These are phyloP conservation scores for Ogataea paraovalis DNA, from an alignment of 805 yeast species.

Conservation along the genomic window DNA sequence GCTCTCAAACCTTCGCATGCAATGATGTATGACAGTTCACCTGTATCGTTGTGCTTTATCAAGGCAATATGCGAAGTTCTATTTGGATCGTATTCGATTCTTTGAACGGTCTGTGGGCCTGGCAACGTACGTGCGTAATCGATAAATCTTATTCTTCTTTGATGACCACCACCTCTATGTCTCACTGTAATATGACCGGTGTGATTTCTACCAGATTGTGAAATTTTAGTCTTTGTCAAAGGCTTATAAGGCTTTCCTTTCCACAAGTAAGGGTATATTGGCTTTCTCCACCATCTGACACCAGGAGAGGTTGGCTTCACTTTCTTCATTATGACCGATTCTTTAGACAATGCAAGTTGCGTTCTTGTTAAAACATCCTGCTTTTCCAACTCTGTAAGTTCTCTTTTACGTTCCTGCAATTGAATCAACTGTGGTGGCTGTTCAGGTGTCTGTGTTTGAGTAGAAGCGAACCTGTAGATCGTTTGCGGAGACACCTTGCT, in stretches of 20 bases:
- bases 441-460: constrained; percentile 2
- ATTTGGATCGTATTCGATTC: constrained; percentile 95
- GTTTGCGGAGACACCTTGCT: neutral
- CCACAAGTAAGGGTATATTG: constrained; percentile 81
- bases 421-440: constrained; percentile 32
- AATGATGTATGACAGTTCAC: constrained; percentile 68
- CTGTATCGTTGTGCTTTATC: constrained; percentile 58
- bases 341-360: constrained; percentile 69
- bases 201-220: constrained; percentile 84
- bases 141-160: constrained; percentile 77
- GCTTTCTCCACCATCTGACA: constrained; percentile 81
- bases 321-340: constrained; percentile 65
- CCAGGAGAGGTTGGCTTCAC: constrained; percentile 85
- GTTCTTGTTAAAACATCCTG: constrained; percentile 70
- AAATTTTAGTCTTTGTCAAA: constrained; percentile 68
- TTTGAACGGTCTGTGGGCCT: constrained; percentile 74
- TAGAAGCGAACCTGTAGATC: constrained; percentile 15
- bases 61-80: constrained; percentile 92
- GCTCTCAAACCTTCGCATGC: constrained; percentile 92
- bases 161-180: constrained; percentile 97
- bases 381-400: constrained; percentile 68
- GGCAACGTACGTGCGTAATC: constrained; percentile 65
- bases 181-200: constrained; percentile 86
- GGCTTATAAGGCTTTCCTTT: constrained; percentile 77
- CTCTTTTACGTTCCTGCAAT: constrained; percentile 33